A percentile compares a stretch with the other conserved stretches of the same genome.
These are phyloP conservation scores for Dendrocalamus latiflorus DNA, from an alignment of 202 grass and related monocot species.

Conservation along the genomic window DNA sequence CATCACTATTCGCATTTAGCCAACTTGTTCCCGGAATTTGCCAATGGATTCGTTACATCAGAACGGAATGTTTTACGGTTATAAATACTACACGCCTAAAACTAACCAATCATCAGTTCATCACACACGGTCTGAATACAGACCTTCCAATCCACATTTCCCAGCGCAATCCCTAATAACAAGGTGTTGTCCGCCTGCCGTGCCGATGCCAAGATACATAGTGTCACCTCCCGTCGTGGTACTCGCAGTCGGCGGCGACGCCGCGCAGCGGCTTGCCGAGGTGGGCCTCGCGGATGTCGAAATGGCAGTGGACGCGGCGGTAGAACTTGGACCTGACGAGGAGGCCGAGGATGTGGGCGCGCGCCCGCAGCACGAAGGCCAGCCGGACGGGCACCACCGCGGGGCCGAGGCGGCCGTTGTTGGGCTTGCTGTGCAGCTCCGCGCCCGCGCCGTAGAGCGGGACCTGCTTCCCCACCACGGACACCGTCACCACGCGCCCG, in stretches of 20 bases:
- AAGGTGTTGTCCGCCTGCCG: not conserved
- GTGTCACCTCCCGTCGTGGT: constrained; percentile 57
- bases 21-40: too few relatives aligned
- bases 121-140: not conserved
- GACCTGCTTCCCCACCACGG: constrained; percentile 65
- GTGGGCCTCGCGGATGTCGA: constrained; percentile 51
- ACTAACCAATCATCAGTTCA: not conserved
- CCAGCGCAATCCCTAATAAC: not conserved
- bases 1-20: not conserved
- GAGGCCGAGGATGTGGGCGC: constrained; percentile 83
- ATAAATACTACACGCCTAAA: not conserved
- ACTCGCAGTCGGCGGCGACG: constrained; percentile 45
- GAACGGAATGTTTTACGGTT: not conserved
- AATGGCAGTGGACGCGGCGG: constrained; percentile 53
- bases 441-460: constrained; percentile 87
- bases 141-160: not conserved
- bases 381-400: constrained; percentile 67
- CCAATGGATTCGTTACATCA: not conserved
- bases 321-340: constrained; percentile 97
- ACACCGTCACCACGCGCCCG: constrained; percentile 55
- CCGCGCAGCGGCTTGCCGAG: constrained; percentile 42
- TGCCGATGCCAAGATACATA: not conserved
- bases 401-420: constrained; percentile 49
- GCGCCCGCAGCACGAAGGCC: constrained; percentile 59
- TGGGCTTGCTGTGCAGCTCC: constrained; percentile 67